Evolutionary conservation across 1,139 yeast genomes (phyloP), one percentile per base, ranked within the genome.

Genomic region (Kodamaea alishanica): DNA sequence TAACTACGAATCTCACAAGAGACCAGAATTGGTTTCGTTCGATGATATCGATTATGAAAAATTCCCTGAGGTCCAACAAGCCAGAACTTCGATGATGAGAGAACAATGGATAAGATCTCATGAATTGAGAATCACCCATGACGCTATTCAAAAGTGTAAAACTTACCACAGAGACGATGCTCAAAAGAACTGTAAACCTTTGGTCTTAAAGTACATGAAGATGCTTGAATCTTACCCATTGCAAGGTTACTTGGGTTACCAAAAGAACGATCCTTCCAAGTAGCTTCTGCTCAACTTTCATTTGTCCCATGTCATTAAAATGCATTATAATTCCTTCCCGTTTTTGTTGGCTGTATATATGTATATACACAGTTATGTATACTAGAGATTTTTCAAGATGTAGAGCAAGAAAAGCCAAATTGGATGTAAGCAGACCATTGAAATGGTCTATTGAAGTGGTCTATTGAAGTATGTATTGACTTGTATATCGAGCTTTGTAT

Each of bases 221-320:
- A 73, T 84, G 84, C 70, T 84, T 45, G 90, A 87, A 46, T 65
- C 72, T 37, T 75, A 82, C 53, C 77, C 81, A 50, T 73, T 82
- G 46, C 74, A 78, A 52, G 95, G 95, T 33, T 84, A 74, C 64
- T 68, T 82, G 61, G 90, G 88, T 15, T 85, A 85, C 70, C 94
- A 85, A 65, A 82, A 85, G 75, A 84, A 84, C 65, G 95, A 85
- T 61, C 90, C 90, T 38, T 72, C 85, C 37, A 83, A 84, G 69
- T 84, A 69, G 62, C 24, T 23, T 8, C 25, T 10, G 2, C 24
- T 33, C 23, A 26, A 20, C 24, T 20, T 28, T 33, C 10, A 22
- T 8, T 12, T 11, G 15, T 15, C 15, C 9, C 15, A 28, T 28
- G 31, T 28, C 15, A 20, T 30, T 11, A 30, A 26, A 26, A 10